phyloP scores from a whole-genome alignment of 116 monocot genomes.

The Trichopus zeylanicus region DNA sequence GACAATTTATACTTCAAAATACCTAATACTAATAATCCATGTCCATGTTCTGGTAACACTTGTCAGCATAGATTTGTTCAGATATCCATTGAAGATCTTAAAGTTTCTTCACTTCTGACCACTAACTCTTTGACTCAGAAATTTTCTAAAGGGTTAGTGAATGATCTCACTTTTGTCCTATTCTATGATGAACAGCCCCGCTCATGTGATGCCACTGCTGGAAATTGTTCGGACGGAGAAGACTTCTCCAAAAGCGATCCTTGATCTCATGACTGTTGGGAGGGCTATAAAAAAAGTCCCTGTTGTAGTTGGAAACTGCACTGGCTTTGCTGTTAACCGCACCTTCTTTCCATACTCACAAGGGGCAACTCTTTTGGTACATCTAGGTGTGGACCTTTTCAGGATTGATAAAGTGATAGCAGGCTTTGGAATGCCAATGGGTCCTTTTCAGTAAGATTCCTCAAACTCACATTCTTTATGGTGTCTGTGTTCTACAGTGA shows the following conservation, averaged over 20 bases:
- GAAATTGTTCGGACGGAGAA: slow-evolving; percentile 76
- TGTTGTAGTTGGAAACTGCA: slow-evolving; percentile 83
- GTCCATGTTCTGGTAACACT: too few species aligned
- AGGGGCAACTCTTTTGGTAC: slow-evolving; percentile 37
- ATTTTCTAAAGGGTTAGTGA: too few species aligned
- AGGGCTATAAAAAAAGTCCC: slow-evolving; percentile 77
- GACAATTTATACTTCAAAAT: too few species aligned
- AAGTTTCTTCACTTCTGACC: too few species aligned
- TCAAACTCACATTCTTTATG: too few species aligned
- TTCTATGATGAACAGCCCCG: slow-evolving; percentile 39
- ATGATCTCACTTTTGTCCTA: neutral
- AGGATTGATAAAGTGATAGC: slow-evolving; percentile 63
- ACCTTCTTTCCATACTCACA: slow-evolving; percentile 78
- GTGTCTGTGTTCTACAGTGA: too few species aligned
- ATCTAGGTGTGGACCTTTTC: slow-evolving; percentile 67
- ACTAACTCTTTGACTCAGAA: too few species aligned
- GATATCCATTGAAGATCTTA: too few species aligned
- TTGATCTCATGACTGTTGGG: slow-evolving; percentile 72
- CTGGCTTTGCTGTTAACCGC: slow-evolving; percentile 82
- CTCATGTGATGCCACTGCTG: slow-evolving; percentile 77
- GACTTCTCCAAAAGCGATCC: slow-evolving; percentile 74
- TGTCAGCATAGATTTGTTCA: too few species aligned
- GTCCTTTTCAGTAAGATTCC: slow-evolving; percentile 73
- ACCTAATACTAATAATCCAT: too few species aligned
- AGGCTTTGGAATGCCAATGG: slow-evolving; percentile 85